Evolutionary conservation across 2,329 filamentous ascomycete species (phyloP).

Genomic region (Ophiognomonia clavigignenti-juglandacearum): DNA sequence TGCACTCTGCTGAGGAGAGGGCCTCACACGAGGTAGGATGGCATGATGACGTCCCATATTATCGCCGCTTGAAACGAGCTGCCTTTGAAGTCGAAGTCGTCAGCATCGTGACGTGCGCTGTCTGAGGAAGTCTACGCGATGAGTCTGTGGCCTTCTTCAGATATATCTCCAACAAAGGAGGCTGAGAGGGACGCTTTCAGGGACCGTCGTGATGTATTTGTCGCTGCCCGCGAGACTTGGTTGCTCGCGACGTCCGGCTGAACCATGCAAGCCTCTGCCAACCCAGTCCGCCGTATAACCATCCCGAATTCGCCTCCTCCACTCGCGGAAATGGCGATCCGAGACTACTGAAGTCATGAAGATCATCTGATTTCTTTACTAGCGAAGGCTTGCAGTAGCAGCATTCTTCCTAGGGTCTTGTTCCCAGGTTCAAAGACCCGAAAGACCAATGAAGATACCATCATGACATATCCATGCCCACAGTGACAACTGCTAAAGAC

Average conservation of each 20-base stretch:
- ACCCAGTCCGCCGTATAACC: neutral
- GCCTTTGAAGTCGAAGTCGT: constrained; percentile 1
- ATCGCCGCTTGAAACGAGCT: constrained; percentile 3
- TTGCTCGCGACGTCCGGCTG: neutral
- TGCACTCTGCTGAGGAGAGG: neutral
- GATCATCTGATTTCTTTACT: neutral
- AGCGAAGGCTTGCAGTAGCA: neutral
- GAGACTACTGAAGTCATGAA: neutral
- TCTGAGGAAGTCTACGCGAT: too few relatives aligned
- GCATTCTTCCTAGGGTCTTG: too few relatives aligned
- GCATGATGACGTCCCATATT: constrained; percentile 8
- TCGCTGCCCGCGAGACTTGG: neutral
- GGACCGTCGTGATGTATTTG: neutral
- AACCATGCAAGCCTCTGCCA: neutral
- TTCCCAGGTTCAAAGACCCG: too few relatives aligned
- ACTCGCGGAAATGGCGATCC: neutral
- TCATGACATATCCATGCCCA: too few relatives aligned
- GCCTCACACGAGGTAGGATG: constrained; percentile 3
- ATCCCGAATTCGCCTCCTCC: neutral
- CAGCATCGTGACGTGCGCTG: neutral
- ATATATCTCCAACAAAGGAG: neutral
- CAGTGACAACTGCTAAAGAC: too few relatives aligned
- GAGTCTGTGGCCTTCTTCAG: neutral
- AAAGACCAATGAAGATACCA: too few relatives aligned
- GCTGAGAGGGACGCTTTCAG: neutral